phyloP scores from a whole-genome alignment of 2,329 filamentous ascomycete species.

The Sporothrix variecibatus region DNA sequence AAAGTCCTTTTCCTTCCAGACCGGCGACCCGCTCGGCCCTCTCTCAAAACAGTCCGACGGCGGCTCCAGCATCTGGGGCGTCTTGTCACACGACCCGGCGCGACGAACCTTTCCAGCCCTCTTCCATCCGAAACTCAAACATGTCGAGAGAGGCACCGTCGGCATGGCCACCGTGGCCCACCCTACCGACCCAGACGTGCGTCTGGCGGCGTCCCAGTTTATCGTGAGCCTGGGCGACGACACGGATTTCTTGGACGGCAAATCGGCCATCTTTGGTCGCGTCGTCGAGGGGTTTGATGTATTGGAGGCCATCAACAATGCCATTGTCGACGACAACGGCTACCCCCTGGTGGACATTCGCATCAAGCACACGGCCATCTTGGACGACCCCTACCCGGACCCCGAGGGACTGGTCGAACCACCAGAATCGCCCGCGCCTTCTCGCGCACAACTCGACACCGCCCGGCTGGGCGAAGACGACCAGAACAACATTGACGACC shows the following conservation, averaged over 20 bases:
- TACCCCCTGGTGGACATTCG: constrained; percentile 91
- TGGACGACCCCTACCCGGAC: constrained; percentile 91
- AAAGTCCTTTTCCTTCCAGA: constrained; percentile 94
- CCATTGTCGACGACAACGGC: constrained; percentile 83
- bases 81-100: constrained; percentile 65
- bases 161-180: constrained; percentile 94
- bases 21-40: constrained; percentile 89
- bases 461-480: constrained; percentile 84
- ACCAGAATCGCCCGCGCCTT: constrained; percentile 76
- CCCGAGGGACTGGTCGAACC: constrained; percentile 75
- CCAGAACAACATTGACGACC: constrained; percentile 69
- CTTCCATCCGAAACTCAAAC: constrained; percentile 84
- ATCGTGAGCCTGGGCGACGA: constrained; percentile 88
- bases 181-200: constrained; percentile 73
- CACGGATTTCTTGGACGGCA: constrained; percentile 87
- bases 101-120: constrained; percentile 81
- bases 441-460: constrained; percentile 82
- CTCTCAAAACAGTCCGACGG: constrained; percentile 84
- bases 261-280: constrained; percentile 91
- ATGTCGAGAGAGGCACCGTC: constrained; percentile 85
- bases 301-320: constrained; percentile 87
- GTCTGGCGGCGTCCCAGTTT: constrained; percentile 88
- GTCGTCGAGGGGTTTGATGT: constrained; percentile 95
- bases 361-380: constrained; percentile 85
- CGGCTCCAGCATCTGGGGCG: constrained; percentile 89